Base-by-base conservation (phyloP, 345 rosid species). In the Tarenaya hassleriana region DNA sequence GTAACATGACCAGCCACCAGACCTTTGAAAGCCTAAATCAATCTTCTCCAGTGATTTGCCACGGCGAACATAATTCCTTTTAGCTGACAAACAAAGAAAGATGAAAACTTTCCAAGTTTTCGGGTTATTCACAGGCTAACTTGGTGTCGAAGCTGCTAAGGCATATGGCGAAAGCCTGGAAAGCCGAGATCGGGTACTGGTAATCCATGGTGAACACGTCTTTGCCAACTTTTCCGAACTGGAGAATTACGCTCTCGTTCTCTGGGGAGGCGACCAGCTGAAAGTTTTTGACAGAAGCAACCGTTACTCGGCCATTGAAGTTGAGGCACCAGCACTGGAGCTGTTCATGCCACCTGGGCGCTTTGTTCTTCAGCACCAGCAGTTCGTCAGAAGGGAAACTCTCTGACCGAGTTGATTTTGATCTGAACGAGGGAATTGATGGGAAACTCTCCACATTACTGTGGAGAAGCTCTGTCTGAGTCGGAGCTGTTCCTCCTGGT, bases 191-290 rank as follows among this genome's bases (percentile, higher is more conserved):
- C 10, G 97, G 97, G n/a, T 90, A 86, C 41, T 83, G 76, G 63
- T 82, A 90, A 69, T 90, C 97, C 97, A 90, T 82, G 16, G 97
- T 84, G 76, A 90, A 90, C 47, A 86, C 83, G 63, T 86, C 97
- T 75, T 82, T 84, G 8, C 94, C 95, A 52, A 90, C 86, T 76
- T 90, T 90, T 33, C 97, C 97, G 60, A 90, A 90, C 62, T 86
- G 97, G 33, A 90, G 68, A 52, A 90, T 81, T 51, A 86, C 88
- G 60, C 71, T 75, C 42, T 84, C 91, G 61, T 82, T 78, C 47
- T 66, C 70, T 60, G 75, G 90, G 3, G 81, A 75, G 31, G 94
- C 88, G 14, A 84, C 90, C 50, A 90, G 72, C 82, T 90, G 97
- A 45, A 90, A 90, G 62, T 90, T 90, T 72, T 90, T 90, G 21